Conservation (phyloP, 164 flowering plant genomes). For the Liriodendron chinense region DNA sequence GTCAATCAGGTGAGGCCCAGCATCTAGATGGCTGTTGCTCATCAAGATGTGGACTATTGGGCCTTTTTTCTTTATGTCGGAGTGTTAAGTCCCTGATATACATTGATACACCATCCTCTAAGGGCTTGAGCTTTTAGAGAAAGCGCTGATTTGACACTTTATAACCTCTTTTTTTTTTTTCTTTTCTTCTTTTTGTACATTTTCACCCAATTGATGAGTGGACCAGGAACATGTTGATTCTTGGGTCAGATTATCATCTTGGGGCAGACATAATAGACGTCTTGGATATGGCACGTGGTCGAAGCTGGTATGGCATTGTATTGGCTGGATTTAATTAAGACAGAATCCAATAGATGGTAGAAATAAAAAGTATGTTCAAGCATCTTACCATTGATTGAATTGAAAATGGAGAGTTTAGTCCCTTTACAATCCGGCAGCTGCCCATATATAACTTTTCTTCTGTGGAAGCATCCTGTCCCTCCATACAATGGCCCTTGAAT, state of each 20-base stretch:
- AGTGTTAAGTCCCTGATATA: no score
- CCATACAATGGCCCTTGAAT: neutral
- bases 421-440: neutral
- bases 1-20: neutral
- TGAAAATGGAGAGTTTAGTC: neutral
- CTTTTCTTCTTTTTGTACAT: no score
- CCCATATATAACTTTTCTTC: slow-evolving; percentile 3
- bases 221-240: no score
- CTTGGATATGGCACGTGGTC: no score
- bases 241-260: no score
- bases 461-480: neutral
- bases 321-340: neutral
- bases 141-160: no score
- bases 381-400: neutral
- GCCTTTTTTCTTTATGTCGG: neutral
- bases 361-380: neutral
- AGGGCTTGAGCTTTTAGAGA: no score
- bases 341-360: neutral
- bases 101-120: no score
- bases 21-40: neutral
- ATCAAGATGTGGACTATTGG: neutral
- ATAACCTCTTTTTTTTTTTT: no score
- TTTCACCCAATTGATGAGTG: no score
- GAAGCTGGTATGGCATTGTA: no score
- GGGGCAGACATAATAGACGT: no score